Base-by-base conservation (phyloP, 2,329 filamentous ascomycete genomes). In the Falciphora oryzae region DNA sequence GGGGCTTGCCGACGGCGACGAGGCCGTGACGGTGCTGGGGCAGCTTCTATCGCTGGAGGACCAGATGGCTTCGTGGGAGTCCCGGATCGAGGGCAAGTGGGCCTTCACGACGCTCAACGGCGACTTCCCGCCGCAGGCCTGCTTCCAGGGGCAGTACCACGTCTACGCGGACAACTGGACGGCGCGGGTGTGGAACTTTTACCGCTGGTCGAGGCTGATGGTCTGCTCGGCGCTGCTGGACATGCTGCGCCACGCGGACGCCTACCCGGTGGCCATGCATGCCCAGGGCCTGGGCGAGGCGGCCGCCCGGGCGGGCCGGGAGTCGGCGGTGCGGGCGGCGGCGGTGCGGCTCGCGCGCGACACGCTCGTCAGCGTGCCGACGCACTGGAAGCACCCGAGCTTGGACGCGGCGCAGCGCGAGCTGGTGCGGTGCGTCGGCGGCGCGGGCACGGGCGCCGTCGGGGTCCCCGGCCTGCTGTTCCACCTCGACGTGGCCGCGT, bases 131-230 rank as follows among this genome's bases (percentile, higher is more conserved):
- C 66, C 76, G 0, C 73, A 75, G 1, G 78, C 78, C 14, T 76
- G 84, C 63, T 86, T 85, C 66, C 77, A 79, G 25, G 78, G 80
- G 16, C 76, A 78, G 64, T 87, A 84, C 69, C 84, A 88, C 70
- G 71, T 78, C 28, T 88, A 88, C 68, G 72, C 73, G 22, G 80
- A 82, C 66, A 79, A 85, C 64, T 85, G 81, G 78, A 74, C 79
- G 25, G 82, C 81, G 11, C 79, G 82, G 29, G 77, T 83, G 57
- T 88, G 83, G 83, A 85, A 83, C 66, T 81, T 87, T 68, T 86
- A 83, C 68, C 83, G 86, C 29, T 86, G 83, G 78, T 78, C 79
- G 8, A 81, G 83, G n/a, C 81, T 86, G 29, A 72, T 87, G 13
- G 70, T 80, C 22, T 81, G 79, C 69, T 79, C 85, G 66, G 76